A percentile compares a stretch with the other conserved stretches of the same genome.
Evolutionary conservation across 2,329 filamentous ascomycete genomes (phyloP).

Genomic region (Ceratocystis eucalypticola): DNA sequence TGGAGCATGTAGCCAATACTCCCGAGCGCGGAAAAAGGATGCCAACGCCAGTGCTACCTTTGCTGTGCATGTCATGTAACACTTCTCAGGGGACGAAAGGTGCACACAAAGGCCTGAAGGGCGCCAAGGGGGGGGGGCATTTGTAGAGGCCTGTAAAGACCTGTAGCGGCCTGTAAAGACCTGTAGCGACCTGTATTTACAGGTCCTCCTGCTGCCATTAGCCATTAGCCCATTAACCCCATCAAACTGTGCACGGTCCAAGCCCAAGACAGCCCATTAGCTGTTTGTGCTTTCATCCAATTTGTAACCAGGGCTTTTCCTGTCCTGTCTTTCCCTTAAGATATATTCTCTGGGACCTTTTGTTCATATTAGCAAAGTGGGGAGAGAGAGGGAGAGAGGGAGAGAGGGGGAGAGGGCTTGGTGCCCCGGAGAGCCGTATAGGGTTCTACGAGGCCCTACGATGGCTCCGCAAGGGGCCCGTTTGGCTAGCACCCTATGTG

Average conservation of each 20-base stretch:
- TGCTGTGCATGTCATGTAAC: background rate
- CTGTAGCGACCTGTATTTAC: no score
- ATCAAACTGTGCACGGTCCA: background rate
- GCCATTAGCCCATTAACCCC: no score
- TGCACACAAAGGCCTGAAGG: background rate
- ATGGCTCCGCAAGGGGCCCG: background rate
- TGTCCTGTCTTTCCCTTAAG: background rate
- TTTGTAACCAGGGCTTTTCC: background rate
- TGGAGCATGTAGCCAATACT: background rate
- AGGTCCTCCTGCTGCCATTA: no score
- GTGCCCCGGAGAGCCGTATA: no score
- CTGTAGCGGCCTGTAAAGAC: no score
- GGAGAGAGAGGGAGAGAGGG: no score
- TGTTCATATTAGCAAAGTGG: background rate
- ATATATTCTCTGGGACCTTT: background rate
- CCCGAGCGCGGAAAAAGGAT: background rate
- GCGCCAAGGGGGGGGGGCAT: background rate
- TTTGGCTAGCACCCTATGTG: background rate
- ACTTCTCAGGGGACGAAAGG: background rate
- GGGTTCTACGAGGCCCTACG: background rate
- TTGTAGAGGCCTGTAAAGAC: background rate
- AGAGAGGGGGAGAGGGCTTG: no score
- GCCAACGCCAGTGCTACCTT: background rate
- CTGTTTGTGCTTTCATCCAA: background rate
- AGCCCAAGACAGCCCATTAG: background rate